Conservation (phyloP, 305 asterid genomes). For the Fraxinus velutina region DNA sequence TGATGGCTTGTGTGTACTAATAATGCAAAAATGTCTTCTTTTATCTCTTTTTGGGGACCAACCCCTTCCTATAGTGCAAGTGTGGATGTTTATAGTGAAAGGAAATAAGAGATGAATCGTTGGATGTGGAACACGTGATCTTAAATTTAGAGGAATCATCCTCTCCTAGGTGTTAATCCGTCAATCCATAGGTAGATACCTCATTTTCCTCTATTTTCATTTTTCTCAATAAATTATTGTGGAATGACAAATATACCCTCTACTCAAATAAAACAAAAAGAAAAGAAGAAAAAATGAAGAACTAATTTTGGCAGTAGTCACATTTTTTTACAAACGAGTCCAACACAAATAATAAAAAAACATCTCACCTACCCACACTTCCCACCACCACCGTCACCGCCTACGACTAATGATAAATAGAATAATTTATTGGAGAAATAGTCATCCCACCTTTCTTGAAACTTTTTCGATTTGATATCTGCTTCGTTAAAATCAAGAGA, state of each 20-base stretch:
- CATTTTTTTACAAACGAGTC: background rate
- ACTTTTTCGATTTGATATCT: background rate
- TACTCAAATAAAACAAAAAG: background rate
- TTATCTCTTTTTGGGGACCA: too few species aligned
- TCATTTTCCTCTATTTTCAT: background rate
- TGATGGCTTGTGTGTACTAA: too few species aligned
- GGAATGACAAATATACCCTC: background rate
- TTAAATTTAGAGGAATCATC: too few species aligned
- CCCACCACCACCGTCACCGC: background rate
- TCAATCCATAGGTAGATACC: background rate
- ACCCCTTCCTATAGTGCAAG: too few species aligned
- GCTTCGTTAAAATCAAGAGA: background rate
- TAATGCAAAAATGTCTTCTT: too few species aligned
- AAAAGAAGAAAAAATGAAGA: background rate
- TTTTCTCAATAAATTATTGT: background rate
- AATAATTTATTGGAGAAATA: background rate
- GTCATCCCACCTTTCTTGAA: background rate
- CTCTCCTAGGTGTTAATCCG: too few species aligned
- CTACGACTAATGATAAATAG: background rate
- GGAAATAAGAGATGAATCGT: too few species aligned
- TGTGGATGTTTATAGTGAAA: too few species aligned
- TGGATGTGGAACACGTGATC: too few species aligned
- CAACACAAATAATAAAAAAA: background rate
- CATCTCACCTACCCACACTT: background rate
- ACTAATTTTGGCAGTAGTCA: background rate